Evolutionary conservation across 163 green algal species (phyloP), one percentile per base, ranked within the genome.

Genomic region (Chloroidium sp.): DNA sequence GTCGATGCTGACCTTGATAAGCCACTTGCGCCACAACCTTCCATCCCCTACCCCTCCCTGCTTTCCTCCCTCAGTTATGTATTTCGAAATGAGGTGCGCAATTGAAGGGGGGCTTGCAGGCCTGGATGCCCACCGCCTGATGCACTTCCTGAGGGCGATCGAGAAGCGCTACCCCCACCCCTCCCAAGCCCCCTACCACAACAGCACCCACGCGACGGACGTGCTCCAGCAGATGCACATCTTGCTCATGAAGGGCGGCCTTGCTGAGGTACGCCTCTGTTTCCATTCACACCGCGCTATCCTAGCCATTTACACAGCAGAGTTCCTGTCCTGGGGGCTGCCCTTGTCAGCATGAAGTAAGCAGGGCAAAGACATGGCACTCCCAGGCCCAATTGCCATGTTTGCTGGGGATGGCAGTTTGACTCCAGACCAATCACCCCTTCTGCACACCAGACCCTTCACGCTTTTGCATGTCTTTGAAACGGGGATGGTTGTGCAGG

Each of bases 181-280:
- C 77, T 4, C 69, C 3, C 8, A 6, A 14, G 69, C 14, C 76
- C 85, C 61, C 62, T 90, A 90, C 85, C 89, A 91, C 84, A 89
- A 85, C 81, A 86, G 84, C 58, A 86, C 85, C 10, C 86, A 91
- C 69, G 87, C 85, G 3, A 84, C 86, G 8, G 89, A 94, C 78
- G 90, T 92, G 69, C 76, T 90, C 62, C 85, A 89, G 75, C 87
- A 74, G 61, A 76, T 89, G 81, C 86, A 91, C 75, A 84, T 92
- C 60, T 82, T 93, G 72, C 77, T 92, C 1, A 83, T 85, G 1
- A 74, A 82, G 1, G 59, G 64, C 64, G 64, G 64, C 64, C 64
- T 72, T 59, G 74, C 36, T 4, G 13, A 62, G 1, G 74, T 62
- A 80, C 61, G 36, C 6, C 13, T 2, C 13, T 36, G 36, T 36